phyloP scores from a whole-genome alignment of 306 rosid species.

The Urtica urens region DNA sequence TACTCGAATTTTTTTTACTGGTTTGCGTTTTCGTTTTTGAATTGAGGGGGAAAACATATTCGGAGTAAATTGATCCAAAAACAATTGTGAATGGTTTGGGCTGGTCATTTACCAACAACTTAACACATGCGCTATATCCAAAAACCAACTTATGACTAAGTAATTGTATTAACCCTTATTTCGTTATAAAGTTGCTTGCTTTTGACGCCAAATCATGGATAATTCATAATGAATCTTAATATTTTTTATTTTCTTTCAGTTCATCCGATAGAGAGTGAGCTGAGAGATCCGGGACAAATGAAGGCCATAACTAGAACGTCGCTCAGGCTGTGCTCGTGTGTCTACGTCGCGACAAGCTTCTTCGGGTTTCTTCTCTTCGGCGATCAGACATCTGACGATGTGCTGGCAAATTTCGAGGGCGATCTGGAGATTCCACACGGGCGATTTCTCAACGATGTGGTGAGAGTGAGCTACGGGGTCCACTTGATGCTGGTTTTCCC shows the following conservation, averaged over 20 bases:
- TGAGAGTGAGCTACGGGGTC: slow-evolving; percentile 62
- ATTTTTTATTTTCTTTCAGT: slow-evolving; percentile 25
- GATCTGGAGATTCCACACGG: slow-evolving; percentile 63
- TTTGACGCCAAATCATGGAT: too few relatives aligned
- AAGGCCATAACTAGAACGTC: slow-evolving; percentile 42
- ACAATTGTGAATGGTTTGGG: too few relatives aligned
- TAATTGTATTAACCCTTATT: too few relatives aligned
- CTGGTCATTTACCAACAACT: too few relatives aligned
- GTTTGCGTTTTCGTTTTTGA: too few relatives aligned
- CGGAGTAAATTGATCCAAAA: too few relatives aligned
- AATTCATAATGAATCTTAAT: too few relatives aligned
- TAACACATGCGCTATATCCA: too few relatives aligned
- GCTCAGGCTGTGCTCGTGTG: slow-evolving; percentile 37
- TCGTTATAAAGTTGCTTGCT: too few relatives aligned
- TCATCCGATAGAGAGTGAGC: slow-evolving; percentile 56
- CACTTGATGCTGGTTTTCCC: slow-evolving; percentile 78
- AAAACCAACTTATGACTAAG: too few relatives aligned
- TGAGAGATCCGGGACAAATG: slow-evolving; percentile 40
- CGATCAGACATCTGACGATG: slow-evolving; percentile 52
- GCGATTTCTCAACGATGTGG: slow-evolving; percentile 48
- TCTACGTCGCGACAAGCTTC: slow-evolving; percentile 49
- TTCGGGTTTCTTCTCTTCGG: slow-evolving; percentile 59
- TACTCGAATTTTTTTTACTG: too few relatives aligned
- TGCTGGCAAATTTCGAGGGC: slow-evolving; percentile 65
- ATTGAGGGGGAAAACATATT: too few relatives aligned